Conservation (phyloP, 2,329 filamentous ascomycete genomes). For the Celoporthe dispersa region DNA sequence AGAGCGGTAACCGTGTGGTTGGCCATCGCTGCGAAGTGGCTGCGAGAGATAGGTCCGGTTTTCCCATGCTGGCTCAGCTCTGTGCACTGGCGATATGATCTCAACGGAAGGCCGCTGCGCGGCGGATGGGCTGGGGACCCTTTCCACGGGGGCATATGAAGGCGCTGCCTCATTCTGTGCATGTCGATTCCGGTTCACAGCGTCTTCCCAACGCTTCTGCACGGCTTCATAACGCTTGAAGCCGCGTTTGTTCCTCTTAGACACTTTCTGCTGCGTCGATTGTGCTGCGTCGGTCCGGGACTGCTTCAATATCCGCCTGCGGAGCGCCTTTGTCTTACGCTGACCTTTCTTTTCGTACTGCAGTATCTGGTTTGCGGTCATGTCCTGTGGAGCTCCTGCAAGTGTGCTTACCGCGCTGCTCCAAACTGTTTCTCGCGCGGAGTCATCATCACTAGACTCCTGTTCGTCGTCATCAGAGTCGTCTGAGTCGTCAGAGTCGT, state of each 20-base stretch:
- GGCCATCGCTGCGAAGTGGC: slow-evolving; percentile 13
- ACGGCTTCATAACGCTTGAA: slow-evolving; percentile 52
- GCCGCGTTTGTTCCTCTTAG: slow-evolving; percentile 47
- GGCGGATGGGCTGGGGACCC: slow-evolving; percentile 28
- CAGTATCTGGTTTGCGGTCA: background rate
- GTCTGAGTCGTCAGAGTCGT: slow-evolving; percentile 42
- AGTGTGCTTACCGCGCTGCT: background rate
- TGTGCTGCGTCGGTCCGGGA: slow-evolving; percentile 22
- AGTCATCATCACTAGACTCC: slow-evolving; percentile 41
- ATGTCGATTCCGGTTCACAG: slow-evolving; percentile 37
- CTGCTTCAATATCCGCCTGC: background rate
- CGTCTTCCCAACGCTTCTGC: slow-evolving; percentile 38
- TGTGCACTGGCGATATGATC: slow-evolving; percentile 20
- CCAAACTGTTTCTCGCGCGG: slow-evolving; percentile 18
- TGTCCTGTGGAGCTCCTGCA: background rate
- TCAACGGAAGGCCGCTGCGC: slow-evolving; percentile 27
- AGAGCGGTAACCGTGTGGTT: slow-evolving; percentile 2
- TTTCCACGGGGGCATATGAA: slow-evolving; percentile 25
- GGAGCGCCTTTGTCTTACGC: slow-evolving; percentile 1
- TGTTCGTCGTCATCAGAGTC: slow-evolving; percentile 43
- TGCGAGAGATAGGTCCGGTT: slow-evolving; percentile 28
- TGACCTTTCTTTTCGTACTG: background rate
- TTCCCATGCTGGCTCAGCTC: slow-evolving; percentile 22
- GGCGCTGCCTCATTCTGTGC: slow-evolving; percentile 25
- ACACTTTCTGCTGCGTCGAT: slow-evolving; percentile 33